phyloP scores from a whole-genome alignment of 306 rosid species.

The Prosopis cineraria region DNA sequence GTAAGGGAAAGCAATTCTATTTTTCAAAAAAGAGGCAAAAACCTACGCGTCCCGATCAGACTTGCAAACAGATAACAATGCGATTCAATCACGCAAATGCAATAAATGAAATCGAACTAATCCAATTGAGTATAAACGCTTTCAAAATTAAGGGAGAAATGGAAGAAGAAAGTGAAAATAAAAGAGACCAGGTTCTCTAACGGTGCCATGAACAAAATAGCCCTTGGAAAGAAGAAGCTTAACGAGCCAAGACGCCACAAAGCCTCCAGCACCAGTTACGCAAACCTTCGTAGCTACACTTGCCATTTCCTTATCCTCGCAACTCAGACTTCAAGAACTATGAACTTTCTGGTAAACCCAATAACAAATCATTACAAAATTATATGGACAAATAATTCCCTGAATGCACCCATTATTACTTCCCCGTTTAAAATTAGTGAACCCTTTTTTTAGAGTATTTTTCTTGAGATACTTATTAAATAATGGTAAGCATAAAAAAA shows the following conservation, averaged over 20 bases:
- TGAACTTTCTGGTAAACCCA: too few relatives aligned
- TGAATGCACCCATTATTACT: too few relatives aligned
- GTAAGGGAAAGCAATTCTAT: background rate
- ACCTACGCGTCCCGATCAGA: background rate
- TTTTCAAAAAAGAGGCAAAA: background rate
- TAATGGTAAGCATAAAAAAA: too few relatives aligned
- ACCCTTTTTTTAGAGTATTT: too few relatives aligned
- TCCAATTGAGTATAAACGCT: too few relatives aligned
- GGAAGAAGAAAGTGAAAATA: background rate
- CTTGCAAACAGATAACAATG: background rate
- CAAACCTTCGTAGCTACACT: conserved; percentile 47
- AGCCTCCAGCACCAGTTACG: conserved; percentile 86
- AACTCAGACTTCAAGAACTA: background rate
- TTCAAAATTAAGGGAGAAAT: background rate
- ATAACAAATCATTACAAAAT: too few relatives aligned
- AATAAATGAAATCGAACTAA: too few relatives aligned
- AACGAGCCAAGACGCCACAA: conserved; percentile 69
- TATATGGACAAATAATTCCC: too few relatives aligned
- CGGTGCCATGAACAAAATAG: conserved; percentile 66
- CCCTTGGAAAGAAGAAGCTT: conserved; percentile 69
- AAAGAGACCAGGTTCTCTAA: conserved; percentile 56
- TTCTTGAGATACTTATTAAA: too few relatives aligned
- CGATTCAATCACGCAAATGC: too few relatives aligned
- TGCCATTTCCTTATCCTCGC: background rate
- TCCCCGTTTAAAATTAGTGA: too few relatives aligned